These are phyloP conservation scores for Gossypium schwendimanii DNA, from an alignment of 441 rosid genomes.

Conservation along the genomic window DNA sequence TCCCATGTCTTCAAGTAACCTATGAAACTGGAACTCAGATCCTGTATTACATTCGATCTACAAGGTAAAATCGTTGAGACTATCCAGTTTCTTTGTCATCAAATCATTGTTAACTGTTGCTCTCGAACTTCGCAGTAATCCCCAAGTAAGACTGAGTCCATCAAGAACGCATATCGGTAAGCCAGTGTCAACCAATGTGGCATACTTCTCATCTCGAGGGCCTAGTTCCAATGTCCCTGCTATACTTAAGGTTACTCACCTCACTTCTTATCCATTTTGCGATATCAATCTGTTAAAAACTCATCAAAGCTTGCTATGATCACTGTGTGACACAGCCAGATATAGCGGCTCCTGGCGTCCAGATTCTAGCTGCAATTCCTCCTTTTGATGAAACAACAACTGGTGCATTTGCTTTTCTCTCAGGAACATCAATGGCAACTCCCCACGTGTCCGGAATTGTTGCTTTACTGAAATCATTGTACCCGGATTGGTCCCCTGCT, in stretches of 20 bases:
- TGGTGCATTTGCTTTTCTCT: slow-evolving; percentile 26
- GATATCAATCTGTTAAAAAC: not conserved
- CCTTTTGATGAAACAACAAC: slow-evolving; percentile 25
- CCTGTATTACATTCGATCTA: slow-evolving; percentile 43
- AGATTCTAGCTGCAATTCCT: slow-evolving; percentile 61
- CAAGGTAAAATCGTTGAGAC: slow-evolving; percentile 27
- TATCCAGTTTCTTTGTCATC: slow-evolving; percentile 38
- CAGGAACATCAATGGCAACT: slow-evolving; percentile 85
- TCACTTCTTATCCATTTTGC: not conserved
- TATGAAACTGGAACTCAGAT: slow-evolving; percentile 41
- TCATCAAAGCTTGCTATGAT: not conserved
- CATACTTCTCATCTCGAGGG: slow-evolving; percentile 47
- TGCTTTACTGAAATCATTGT: slow-evolving; percentile 59
- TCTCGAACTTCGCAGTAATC: slow-evolving; percentile 31
- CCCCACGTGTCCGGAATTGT: slow-evolving; percentile 73
- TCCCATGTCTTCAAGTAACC: slow-evolving; percentile 37
- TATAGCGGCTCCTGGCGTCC: slow-evolving; percentile 61
- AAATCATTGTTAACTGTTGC: slow-evolving; percentile 16
- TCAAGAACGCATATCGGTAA: slow-evolving; percentile 35
- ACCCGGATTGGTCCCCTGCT: slow-evolving; percentile 70
- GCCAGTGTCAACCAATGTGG: slow-evolving; percentile 31
- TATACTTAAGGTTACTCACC: slow-evolving; percentile 35
- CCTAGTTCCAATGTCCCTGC: slow-evolving; percentile 44
- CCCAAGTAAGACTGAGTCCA: slow-evolving; percentile 32
- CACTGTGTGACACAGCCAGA: slow-evolving; percentile 45